A percentile compares a stretch with the other conserved stretches of the same genome.
These are phyloP conservation scores for Melaleuca alternifolia DNA, from an alignment of 345 rosid genomes.

Conservation along the genomic window DNA sequence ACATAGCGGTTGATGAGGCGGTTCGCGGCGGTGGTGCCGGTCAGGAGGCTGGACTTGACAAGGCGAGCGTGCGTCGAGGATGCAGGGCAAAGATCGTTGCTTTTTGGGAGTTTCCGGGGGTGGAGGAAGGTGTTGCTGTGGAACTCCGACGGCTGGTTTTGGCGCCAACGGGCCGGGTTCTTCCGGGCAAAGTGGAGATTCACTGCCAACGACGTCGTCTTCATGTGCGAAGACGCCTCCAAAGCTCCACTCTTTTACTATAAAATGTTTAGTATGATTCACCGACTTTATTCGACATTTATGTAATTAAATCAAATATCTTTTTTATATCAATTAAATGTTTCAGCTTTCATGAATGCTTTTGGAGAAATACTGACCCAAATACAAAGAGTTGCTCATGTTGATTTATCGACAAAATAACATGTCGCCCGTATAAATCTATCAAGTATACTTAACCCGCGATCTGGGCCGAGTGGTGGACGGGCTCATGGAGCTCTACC, in stretches of 20 bases:
- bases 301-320: neutral
- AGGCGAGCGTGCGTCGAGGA: conserved; percentile 11
- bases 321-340: neutral
- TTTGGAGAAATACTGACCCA: no score
- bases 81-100: conserved; percentile 15
- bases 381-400: neutral
- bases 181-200: neutral
- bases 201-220: neutral
- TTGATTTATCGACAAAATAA: neutral
- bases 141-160: conserved; percentile 3
- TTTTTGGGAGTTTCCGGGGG: conserved; percentile 17
- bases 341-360: no score
- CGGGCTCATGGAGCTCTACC: neutral
- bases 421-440: neutral
- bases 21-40: conserved; percentile 25
- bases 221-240: neutral
- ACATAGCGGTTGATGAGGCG: conserved; percentile 39
- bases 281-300: neutral
- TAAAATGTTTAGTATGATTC: neutral
- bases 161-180: conserved; percentile 16
- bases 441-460: neutral
- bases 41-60: conserved; percentile 34
- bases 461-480: neutral
- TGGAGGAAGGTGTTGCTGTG: conserved; percentile 11
- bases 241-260: neutral